Evolutionary conservation across 1,139 yeast genomes (phyloP), one percentile per base, ranked within the genome.

Genomic region (Protomyces inouyei): DNA sequence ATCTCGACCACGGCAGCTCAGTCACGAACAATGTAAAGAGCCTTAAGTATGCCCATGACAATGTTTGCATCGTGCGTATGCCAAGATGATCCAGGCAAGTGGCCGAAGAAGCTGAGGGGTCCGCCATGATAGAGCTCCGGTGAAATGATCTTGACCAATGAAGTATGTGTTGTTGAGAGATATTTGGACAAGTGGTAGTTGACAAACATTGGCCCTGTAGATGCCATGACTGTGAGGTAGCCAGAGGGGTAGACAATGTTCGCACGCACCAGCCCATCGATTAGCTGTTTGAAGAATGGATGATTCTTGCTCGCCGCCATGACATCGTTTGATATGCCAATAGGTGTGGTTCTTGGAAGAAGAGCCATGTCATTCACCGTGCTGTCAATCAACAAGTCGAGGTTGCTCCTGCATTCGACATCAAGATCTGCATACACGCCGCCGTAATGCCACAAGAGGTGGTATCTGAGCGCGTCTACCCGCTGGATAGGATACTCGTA

Each of bases 41-140:
- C 32, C 32, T 6, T 28, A 6, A 28, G 32, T 28, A 28, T 28
- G 32, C 32, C 32, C 52, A 61, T 55, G 37, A 51, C 43, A n/a
- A 37, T 37, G 12, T 43, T 57, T 8, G 65, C 65, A 43, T 61
- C 65, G 18, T 21, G n/a, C 5, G 57, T 61, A 46, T 61, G 65
- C 65, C 65, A 61, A n/a, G 61, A 56, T n/a, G 57, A 52, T 2
- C 65, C 65, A 36, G 55, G 52, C 40, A 61, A 57, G 21, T 61
- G 65, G 43, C 54, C 45, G 14, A 56, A 61, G 52, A 46, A 61
- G 8, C 61, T 48, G 25, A 45, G 14, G n/a, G 53, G 46, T 3
- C 57, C 38, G 40, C 57, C 55, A 25, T 52, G 51, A 45, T 61
- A 61, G 28, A 61, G 52, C 18, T 35, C 12, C 3, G 52, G 21